These are phyloP conservation scores for Primulina huaijiensis DNA, from an alignment of 257 asterid genomes.

Conservation along the genomic window DNA sequence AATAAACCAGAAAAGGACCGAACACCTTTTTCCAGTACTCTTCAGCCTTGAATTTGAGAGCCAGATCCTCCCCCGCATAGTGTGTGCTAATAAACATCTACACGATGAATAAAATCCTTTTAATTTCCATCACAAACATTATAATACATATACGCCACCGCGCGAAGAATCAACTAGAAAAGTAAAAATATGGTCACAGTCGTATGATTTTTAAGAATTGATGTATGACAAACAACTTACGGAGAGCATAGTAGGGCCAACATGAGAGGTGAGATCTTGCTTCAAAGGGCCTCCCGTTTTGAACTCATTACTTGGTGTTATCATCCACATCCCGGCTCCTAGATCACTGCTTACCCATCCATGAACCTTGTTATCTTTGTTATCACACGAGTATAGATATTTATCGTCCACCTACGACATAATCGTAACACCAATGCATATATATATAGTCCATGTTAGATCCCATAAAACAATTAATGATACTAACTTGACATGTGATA, in stretches of 20 bases:
- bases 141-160: no score
- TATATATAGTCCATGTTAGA: no score
- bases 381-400: not conserved
- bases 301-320: conserved; percentile 10
- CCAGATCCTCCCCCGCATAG: conserved; percentile 29
- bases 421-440: not conserved
- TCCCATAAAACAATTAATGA: no score
- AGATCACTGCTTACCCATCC: not conserved
- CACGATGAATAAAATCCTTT: no score
- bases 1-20: conserved; percentile 37
- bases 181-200: no score
- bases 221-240: not conserved
- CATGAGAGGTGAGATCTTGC: conserved; percentile 12
- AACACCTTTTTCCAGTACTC: conserved; percentile 43
- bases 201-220: not conserved
- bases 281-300: not conserved
- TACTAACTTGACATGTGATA: no score
- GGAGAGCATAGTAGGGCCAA: not conserved
- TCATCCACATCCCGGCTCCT: not conserved
- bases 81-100: no score
- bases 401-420: not conserved
- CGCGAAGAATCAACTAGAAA: no score
- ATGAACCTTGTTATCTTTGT: conserved; percentile 4
- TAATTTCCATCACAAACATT: no score
- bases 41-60: conserved; percentile 23